phyloP scores from a whole-genome alignment of 2,329 filamentous ascomycete species.

The Ceratocystis huliohia region DNA sequence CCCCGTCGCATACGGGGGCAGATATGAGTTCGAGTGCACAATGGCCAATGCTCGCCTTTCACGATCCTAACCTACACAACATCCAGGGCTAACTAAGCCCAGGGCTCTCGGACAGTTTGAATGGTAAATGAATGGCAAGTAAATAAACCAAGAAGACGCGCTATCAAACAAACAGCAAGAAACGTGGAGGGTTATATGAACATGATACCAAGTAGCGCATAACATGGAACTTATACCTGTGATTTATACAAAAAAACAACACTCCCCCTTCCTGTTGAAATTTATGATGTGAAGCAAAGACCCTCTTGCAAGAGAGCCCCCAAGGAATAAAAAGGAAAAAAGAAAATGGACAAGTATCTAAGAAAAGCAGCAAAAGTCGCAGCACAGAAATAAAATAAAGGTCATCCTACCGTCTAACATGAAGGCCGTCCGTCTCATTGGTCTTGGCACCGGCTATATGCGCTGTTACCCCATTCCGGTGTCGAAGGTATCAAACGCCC shows the following conservation, averaged over 20 bases:
- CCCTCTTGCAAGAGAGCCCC: background rate
- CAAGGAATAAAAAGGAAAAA: background rate
- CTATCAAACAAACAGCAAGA: too few species aligned
- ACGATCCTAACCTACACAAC: background rate
- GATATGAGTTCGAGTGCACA: background rate
- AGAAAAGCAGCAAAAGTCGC: background rate
- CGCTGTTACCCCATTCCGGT: background rate
- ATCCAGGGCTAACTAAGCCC: background rate
- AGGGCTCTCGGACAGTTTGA: background rate
- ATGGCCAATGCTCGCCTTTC: slow-evolving; percentile 12
- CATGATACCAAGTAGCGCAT: background rate
- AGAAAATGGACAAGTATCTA: background rate
- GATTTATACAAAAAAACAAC: background rate
- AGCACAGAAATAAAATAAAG: background rate
- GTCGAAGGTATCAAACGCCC: background rate
- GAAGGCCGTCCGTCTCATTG: background rate
- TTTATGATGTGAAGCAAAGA: background rate
- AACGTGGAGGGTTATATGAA: background rate
- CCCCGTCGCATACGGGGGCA: background rate
- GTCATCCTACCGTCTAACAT: background rate
- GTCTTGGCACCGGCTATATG: too few species aligned
- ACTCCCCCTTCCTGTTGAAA: background rate
- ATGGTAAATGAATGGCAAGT: too few species aligned
- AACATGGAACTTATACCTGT: background rate
- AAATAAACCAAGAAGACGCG: too few species aligned